Base-by-base conservation (phyloP, 139 green algal genomes). In the Chlamydomonas applanata region DNA sequence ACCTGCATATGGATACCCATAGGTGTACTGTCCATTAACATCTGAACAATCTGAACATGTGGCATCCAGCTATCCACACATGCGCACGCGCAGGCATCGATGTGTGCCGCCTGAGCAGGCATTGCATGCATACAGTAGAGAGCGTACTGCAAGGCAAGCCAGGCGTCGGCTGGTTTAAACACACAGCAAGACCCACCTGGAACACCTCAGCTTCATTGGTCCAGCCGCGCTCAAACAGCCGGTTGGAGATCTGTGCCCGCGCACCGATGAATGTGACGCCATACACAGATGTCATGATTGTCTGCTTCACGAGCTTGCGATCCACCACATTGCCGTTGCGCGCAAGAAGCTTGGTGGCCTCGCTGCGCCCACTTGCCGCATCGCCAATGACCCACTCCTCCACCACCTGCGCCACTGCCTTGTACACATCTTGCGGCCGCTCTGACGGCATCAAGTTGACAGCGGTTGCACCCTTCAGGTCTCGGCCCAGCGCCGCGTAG, bases 201-300 rank as follows among this genome's bases (percentile, higher is more conserved):
- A 79, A 86, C 14, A 83, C 33, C 72, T 85, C 61, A 25, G 63
- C 71, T 27, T 75, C 71, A 24, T 88, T 86, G 59, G 22, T 56
- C 78, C 75, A 93, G 27, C 88, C 93, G 4, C 91, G 78, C 80
- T 97, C 94, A 46, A 78, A 75, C 67, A 98, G 77, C 14, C 94
- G 86, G 69, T 76, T 87, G 32, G 70, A 63, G 25, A 99, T 94
- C 88, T 99, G 96, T 34, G 90, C 70, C 3, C 93, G 84, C 3
- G 95, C 96, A 17, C 96, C 96, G 0, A 97, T 76, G 53, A 92
- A 90, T 0, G 96, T 99, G 4, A 99, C 95, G 46, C 96, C 96
- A 57, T 99, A 99, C 68, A 99, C 95, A 29, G 89, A 95, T 11
- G 95, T 99, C 96, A 99, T 99, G 2, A 99, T 96, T n/a, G 94